phyloP scores from a whole-genome alignment of 768 basidiomycete species.

The Daedaleopsis sinensis region DNA sequence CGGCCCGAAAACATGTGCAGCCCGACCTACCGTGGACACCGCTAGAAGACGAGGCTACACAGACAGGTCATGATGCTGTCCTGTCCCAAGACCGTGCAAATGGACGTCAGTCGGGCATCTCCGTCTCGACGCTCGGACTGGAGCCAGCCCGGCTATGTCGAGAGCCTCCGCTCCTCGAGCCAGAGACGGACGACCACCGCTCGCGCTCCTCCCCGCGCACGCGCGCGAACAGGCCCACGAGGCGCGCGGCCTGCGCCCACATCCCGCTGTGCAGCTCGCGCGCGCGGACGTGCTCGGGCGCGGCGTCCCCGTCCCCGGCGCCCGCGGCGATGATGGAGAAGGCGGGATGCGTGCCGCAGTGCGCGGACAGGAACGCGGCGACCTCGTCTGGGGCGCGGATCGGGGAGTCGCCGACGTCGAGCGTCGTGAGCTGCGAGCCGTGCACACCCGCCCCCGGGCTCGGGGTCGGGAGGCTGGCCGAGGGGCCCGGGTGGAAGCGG shows the following conservation, averaged over 20 bases:
- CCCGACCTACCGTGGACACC: no score
- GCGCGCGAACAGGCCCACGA: constrained; percentile 10
- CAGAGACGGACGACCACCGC: not conserved
- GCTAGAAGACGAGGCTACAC: no score
- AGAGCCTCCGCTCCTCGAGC: no score
- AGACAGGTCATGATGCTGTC: no score
- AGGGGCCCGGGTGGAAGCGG: not conserved
- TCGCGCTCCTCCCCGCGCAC: constrained; percentile 10
- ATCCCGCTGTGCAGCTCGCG: constrained; percentile 10
- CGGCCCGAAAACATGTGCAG: no score
- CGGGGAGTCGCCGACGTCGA: constrained; percentile 21
- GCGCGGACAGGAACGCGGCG: constrained; percentile 19
- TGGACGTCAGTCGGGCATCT: no score
- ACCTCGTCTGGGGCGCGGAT: constrained; percentile 14
- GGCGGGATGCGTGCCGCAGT: constrained; percentile 13
- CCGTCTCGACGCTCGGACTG: no score
- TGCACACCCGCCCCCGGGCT: not conserved
- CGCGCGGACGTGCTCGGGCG: constrained; percentile 8
- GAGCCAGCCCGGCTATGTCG: no score
- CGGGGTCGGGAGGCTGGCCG: not conserved
- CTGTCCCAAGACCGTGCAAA: no score
- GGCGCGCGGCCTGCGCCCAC: constrained; percentile 16
- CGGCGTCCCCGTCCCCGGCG: constrained; percentile 9
- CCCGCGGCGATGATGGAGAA: constrained; percentile 11
- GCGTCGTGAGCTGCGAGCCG: constrained; percentile 8